Evolutionary conservation across 2,329 filamentous ascomycete genomes (phyloP), one percentile per base, ranked within the genome.

Genomic region (Sarocladium oryzae): DNA sequence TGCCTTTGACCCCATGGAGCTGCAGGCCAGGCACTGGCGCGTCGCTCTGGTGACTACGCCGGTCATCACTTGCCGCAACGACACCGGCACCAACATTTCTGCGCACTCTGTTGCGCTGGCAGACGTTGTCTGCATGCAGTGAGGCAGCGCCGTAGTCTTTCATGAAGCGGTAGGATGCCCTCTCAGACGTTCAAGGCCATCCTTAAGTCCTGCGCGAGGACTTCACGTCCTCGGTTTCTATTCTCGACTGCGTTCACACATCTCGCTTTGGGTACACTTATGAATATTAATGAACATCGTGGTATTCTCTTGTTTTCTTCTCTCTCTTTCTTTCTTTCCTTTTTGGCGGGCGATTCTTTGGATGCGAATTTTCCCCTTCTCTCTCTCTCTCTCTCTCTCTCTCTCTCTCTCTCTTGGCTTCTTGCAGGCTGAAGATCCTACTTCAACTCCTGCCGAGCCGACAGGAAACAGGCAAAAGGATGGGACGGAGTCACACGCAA

Each of bases 1-100:
- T 21, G 56, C 60, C 18, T 57, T 66, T 24, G 66, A 73, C 32
- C 65, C 70, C 0, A 60, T 67, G 51, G 66, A 72, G 49, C 61
- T 81, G 18, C 76, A 79, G 63, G 64, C 68, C 5, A 69, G 69
- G 57, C 76, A 79, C 57, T 74, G 69, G 63, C 72, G 77, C 4
- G 62, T 82, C n/a, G 72, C 74, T 50, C 67, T 80, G 2, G 74
- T 77, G 24, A 73, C 77, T 4, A 79, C 78, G 0, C 78, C 78
- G 1, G 70, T 75, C 8, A 71, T 81, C 41, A 79, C 76, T 2
- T 71, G 77, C 57, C 70, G 77, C 28, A 77, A 79, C 55, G 77
- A 81, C 33, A 70, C 65, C 2, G 74, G 72, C 13, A 59, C 62
- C 40, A 70, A 68, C 51, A 71, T 76, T 41, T 67, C 69, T 23